phyloP scores from a whole-genome alignment of 139 green algal genomes.

The Axilococcus clingmanii region DNA sequence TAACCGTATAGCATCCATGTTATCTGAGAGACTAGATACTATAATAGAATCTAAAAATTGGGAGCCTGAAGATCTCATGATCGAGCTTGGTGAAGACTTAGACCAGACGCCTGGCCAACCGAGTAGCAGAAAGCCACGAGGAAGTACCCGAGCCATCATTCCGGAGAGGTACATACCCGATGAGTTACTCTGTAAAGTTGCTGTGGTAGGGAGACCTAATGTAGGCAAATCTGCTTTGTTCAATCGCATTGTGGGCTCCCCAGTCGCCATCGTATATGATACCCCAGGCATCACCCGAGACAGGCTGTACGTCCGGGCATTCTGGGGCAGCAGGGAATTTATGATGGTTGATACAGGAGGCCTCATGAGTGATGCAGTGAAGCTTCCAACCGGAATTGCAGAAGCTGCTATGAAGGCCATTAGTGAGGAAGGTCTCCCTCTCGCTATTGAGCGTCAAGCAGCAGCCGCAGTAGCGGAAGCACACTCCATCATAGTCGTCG shows the following conservation, averaged over 20 bases:
- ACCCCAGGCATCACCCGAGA: slow-evolving; percentile 81
- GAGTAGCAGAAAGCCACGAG: not conserved
- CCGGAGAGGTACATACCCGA: slow-evolving; percentile 1
- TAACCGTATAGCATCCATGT: too few relatives aligned
- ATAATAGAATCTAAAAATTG: too few relatives aligned
- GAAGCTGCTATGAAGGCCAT: slow-evolving; percentile 45
- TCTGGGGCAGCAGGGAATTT: slow-evolving; percentile 87
- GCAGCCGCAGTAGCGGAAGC: slow-evolving; percentile 82
- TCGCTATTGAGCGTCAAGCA: slow-evolving; percentile 83
- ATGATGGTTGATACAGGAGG: slow-evolving; percentile 93
- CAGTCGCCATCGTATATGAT: slow-evolving; percentile 90
- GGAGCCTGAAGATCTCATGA: not conserved
- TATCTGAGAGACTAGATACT: too few relatives aligned
- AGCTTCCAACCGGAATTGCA: slow-evolving; percentile 47
- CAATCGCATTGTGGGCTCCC: slow-evolving; percentile 77
- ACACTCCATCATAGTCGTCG: slow-evolving; percentile 72
- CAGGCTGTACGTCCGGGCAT: slow-evolving; percentile 79
- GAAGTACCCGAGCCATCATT: not conserved
- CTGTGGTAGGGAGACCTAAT: slow-evolving; percentile 89
- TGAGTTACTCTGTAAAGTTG: slow-evolving; percentile 36
- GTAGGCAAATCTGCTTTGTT: slow-evolving; percentile 96
- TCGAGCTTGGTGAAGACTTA: not conserved
- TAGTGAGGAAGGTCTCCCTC: slow-evolving; percentile 51
- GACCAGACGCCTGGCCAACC: not conserved
- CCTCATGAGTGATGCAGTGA: slow-evolving; percentile 65